Conservation (phyloP, 129 eudicot species). For the Ambrosia trifida region DNA sequence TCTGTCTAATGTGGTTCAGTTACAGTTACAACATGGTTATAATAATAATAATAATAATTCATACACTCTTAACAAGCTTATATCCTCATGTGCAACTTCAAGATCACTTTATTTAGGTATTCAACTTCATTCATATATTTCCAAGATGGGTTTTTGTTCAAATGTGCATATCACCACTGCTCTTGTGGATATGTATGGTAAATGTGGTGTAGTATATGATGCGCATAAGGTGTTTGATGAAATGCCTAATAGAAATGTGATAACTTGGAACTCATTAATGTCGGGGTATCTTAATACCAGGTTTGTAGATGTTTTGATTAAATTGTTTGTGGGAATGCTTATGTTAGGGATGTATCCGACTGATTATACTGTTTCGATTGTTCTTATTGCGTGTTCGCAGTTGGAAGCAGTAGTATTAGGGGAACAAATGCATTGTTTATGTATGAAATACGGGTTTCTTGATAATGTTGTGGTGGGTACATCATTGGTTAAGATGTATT, state of each 20-base stretch:
- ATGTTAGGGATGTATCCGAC: constrained; percentile 34
- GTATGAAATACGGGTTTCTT: constrained; percentile 43
- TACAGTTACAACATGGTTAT: constrained; percentile 19
- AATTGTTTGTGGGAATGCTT: constrained; percentile 44
- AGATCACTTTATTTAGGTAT: constrained; percentile 38
- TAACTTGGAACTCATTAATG: constrained; percentile 64
- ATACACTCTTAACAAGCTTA: constrained; percentile 41
- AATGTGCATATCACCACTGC: constrained; percentile 52
- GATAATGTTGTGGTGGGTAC: constrained; percentile 52
- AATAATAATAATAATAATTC: constrained; percentile 41
- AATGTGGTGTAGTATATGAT: constrained; percentile 36
- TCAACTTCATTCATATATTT: constrained; percentile 49
- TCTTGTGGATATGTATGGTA: constrained; percentile 52
- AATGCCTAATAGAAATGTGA: constrained; percentile 55
- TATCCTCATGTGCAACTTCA: constrained; percentile 48
- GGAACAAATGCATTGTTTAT: constrained; percentile 48
- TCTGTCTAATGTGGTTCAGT: constrained; percentile 9
- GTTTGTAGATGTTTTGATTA: constrained; percentile 15
- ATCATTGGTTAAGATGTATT: constrained; percentile 58
- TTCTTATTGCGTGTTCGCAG: constrained; percentile 50
- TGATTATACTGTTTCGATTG: constrained; percentile 41
- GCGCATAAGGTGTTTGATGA: constrained; percentile 56
- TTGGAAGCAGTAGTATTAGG: constrained; percentile 40
- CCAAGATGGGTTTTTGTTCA: constrained; percentile 48
- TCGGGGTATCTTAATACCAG: constrained; percentile 44